Conservation (phyloP, 2,329 filamentous ascomycete genomes). For the Aspergillus sclerotialis region DNA sequence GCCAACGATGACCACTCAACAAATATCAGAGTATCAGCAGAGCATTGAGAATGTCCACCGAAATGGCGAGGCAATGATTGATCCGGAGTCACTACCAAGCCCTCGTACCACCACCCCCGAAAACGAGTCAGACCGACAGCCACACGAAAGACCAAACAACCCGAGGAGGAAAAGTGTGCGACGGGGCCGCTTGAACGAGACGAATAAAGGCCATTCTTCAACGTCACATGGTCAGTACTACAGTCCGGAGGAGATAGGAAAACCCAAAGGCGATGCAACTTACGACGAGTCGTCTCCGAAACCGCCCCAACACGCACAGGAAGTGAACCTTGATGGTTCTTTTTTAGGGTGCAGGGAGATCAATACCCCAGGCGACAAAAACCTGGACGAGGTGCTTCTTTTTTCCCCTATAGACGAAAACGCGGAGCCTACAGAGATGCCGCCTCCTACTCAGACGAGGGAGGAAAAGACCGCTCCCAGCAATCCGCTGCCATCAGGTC, state of each 20-base stretch:
- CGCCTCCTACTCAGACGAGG: conserved; percentile 14
- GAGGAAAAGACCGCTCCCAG: conserved; percentile 9
- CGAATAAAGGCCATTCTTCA: too few relatives aligned
- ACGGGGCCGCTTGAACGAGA: too few relatives aligned
- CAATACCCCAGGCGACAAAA: conserved; percentile 24
- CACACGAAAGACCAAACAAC: conserved; percentile 6
- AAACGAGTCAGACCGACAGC: conserved; percentile 22
- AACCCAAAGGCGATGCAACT: conserved; percentile 29
- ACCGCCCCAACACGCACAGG: conserved; percentile 12
- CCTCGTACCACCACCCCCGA: conserved; percentile 24
- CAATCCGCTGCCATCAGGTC: conserved; percentile 5
- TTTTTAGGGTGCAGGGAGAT: conserved; percentile 37
- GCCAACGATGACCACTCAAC: conserved; percentile 30
- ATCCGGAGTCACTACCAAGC: conserved; percentile 25
- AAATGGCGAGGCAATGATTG: conserved; percentile 22
- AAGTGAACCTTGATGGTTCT: conserved; percentile 24
- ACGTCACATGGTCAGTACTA: conserved; percentile 27
- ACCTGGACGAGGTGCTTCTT: conserved; percentile 31
- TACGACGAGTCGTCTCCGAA: conserved; percentile 24
- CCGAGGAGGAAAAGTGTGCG: too few relatives aligned
- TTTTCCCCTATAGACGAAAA: conserved; percentile 23
- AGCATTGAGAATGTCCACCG: conserved; percentile 27
- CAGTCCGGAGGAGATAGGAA: conserved; percentile 33
- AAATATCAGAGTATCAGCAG: conserved; percentile 34
- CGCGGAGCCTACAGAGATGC: conserved; percentile 15